Evolutionary conservation across 1,284 basidiomycete genomes (phyloP), one percentile per base, ranked within the genome.

Genomic region (Butyriboletus appendiculatus): DNA sequence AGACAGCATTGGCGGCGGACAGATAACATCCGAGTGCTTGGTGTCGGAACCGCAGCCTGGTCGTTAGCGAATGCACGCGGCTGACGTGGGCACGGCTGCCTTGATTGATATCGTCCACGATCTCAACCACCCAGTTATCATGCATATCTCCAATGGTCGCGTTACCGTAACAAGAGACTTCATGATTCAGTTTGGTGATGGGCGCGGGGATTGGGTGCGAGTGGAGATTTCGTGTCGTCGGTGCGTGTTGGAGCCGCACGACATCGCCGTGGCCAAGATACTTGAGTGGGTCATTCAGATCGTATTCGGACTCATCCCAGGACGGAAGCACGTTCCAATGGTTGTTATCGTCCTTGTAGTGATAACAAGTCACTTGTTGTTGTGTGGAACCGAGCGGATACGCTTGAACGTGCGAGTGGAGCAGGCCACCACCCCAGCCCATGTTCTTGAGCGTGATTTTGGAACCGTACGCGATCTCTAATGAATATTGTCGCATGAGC

Each of bases 331-430:
- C 72, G 39, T 80, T 67, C 88, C 94, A 99, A 50, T 98, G 83
- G 75, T 99, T 99, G 81, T 99, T 99, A 54, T 88, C 85, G 73
- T 99, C 96, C 75, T 96, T 97, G 84, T 99, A 98, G 77, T 99
- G 96, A 73, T 99, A 99, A 75, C 96, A 99, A 0, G 96, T 99
- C 12, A 99, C 88, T 73, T 99, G 97, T 68, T 98, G 96, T 71
- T 99, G 96, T 54, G 80, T 77, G 0, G 94, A 97, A n/a, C 96
- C 96, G 16, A 86, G 79, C 0, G 97, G 97, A 70, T 89, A 98
- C 0, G 92, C 90, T 71, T 98, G 96, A 20, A 96, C 82, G 73
- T 99, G 97, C 14, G 96, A 98, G 72, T 99, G 97, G 1, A 99
- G 78, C 5, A 99, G 80, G 39, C 97, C 96, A 52, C 96, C 96